Percentiles rank a stretch among this genome's conserved stretches.
Evolutionary conservation across 2,329 filamentous ascomycete species (phyloP).

Genomic region (Aspergillus awamori): DNA sequence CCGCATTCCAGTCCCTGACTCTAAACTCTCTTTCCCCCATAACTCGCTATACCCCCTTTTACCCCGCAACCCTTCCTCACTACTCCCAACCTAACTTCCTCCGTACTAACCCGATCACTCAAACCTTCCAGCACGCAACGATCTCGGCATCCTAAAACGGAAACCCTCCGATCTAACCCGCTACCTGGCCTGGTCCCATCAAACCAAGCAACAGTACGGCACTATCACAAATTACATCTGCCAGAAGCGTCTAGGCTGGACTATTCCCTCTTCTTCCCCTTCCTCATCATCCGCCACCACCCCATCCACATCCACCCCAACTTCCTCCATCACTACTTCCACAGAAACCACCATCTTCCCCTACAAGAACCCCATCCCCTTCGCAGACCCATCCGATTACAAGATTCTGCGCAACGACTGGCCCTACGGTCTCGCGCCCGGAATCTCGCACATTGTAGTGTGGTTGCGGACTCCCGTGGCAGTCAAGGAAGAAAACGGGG

Average conservation of each 20-base stretch:
- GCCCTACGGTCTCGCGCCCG: slow-evolving; percentile 61
- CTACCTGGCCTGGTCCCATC: slow-evolving; percentile 62
- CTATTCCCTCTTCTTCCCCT: slow-evolving; percentile 22
- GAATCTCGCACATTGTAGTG: slow-evolving; percentile 60
- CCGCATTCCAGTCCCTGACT: slow-evolving; percentile 4
- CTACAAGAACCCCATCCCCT: slow-evolving; percentile 53
- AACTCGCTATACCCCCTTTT: slow-evolving; percentile 13
- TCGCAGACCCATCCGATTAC: slow-evolving; percentile 58
- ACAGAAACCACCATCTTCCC: slow-evolving; percentile 39
- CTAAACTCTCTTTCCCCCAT: not conserved
- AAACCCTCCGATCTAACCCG: slow-evolving; percentile 61
- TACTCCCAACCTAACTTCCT: not conserved
- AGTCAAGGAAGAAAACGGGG: slow-evolving; percentile 49
- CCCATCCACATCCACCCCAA: slow-evolving; percentile 4
- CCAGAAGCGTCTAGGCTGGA: slow-evolving; percentile 58
- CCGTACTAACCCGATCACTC: not conserved
- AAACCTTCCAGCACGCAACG: slow-evolving; percentile 46
- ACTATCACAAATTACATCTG: slow-evolving; percentile 61
- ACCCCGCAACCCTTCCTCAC: slow-evolving; percentile 5
- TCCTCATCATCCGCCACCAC: not conserved
- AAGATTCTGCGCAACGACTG: slow-evolving; percentile 64
- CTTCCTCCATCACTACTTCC: slow-evolving; percentile 17
- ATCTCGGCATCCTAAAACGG: slow-evolving; percentile 60
- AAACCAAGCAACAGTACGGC: slow-evolving; percentile 59
- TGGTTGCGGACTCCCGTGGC: slow-evolving; percentile 59